Conservation (phyloP, 2,329 filamentous ascomycete species). For the Dactylellina drechsleri region DNA sequence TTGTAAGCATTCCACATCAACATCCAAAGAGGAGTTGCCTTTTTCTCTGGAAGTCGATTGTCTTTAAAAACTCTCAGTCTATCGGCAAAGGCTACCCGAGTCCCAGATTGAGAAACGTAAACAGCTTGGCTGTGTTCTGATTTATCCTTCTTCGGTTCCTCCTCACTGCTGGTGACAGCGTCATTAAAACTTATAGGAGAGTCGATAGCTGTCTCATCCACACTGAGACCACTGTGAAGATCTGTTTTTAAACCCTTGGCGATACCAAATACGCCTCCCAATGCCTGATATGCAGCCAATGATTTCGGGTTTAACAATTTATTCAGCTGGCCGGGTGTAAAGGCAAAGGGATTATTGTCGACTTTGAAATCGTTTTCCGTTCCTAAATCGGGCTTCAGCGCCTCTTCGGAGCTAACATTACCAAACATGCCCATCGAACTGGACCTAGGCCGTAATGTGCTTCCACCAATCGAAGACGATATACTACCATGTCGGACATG, state of each 20-base stretch:
- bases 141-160: slow-evolving; percentile 56
- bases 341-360: slow-evolving; percentile 67
- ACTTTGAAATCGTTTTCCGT: slow-evolving; percentile 67
- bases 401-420: slow-evolving; percentile 61
- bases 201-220: slow-evolving; percentile 66
- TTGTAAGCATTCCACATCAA: slow-evolving; percentile 77
- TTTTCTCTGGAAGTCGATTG: slow-evolving; percentile 73
- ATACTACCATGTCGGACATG: slow-evolving; percentile 51
- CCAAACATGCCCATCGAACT: slow-evolving; percentile 48
- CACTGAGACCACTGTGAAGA: slow-evolving; percentile 64
- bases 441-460: slow-evolving; percentile 50
- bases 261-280: slow-evolving; percentile 69
- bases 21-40: slow-evolving; percentile 70
- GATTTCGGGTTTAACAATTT: slow-evolving; percentile 67
- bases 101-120: slow-evolving; percentile 33
- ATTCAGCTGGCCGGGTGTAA: slow-evolving; percentile 67
- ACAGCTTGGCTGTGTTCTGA: slow-evolving; percentile 32
- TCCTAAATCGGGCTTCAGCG: slow-evolving; percentile 66
- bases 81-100: slow-evolving; percentile 62
- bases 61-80: slow-evolving; percentile 70
- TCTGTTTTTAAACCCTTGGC: slow-evolving; percentile 67
- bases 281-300: slow-evolving; percentile 65
- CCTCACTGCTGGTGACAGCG: slow-evolving; percentile 61
- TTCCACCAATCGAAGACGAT: slow-evolving; percentile 47
- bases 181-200: slow-evolving; percentile 66